Percentiles rank a stretch among this genome's conserved stretches.
Conservation (phyloP, 2,329 filamentous ascomycete genomes). For the Epichloe gansuensis region DNA sequence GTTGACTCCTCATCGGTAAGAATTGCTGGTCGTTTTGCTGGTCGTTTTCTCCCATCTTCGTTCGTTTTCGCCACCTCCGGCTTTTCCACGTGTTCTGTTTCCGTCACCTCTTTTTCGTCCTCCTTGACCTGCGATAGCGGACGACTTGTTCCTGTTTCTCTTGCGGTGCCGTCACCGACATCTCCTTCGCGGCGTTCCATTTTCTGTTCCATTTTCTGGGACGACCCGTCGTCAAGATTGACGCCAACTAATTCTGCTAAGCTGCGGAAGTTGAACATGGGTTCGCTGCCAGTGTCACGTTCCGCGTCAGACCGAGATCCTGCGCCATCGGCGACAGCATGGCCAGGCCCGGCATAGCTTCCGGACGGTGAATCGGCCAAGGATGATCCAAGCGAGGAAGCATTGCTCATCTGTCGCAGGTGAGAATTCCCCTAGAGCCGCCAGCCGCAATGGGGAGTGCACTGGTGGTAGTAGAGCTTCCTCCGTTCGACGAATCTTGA, state of each 20-base stretch:
- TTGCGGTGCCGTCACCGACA: conserved; percentile 11
- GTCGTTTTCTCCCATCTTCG: background rate
- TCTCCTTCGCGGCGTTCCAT: conserved; percentile 17
- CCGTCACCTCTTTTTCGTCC: conserved; percentile 23
- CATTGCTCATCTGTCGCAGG: conserved; percentile 72
- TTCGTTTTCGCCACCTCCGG: background rate
- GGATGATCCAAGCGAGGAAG: conserved; percentile 74
- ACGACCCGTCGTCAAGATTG: conserved; percentile 36
- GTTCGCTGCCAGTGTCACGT: conserved; percentile 46
- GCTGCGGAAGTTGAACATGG: conserved; percentile 86
- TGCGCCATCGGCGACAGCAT: conserved; percentile 19
- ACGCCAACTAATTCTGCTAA: conserved; percentile 73
- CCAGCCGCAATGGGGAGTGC: conserved; percentile 35
- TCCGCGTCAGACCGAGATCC: conserved; percentile 40
- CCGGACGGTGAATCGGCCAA: conserved; percentile 52
- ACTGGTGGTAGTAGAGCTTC: conserved; percentile 23
- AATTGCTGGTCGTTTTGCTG: background rate
- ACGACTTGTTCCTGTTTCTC: conserved; percentile 9
- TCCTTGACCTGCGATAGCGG: conserved; percentile 27
- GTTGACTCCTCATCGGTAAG: conserved; percentile 3
- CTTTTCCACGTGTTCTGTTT: conserved; percentile 21
- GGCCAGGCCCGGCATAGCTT: conserved; percentile 32
- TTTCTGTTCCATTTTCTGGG: conserved; percentile 16
- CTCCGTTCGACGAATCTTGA: conserved; percentile 12
- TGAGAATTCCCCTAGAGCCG: conserved; percentile 52